Evolutionary conservation across 192 early-diverging fungal species (phyloP), one percentile per base, ranked within the genome.

Genomic region (Rhizophagus prolifer): DNA sequence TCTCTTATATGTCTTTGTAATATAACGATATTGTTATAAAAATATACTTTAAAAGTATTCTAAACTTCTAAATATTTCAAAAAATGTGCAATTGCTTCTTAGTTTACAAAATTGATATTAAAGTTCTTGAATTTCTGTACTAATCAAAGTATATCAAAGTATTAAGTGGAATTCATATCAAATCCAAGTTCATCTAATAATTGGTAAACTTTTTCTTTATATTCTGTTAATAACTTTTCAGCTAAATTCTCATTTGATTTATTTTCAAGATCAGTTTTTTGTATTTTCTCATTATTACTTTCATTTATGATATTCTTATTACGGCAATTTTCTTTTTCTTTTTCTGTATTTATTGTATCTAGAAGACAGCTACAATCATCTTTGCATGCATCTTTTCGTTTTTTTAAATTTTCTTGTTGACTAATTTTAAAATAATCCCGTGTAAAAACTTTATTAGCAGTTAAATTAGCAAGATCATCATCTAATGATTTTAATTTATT

Each of bases 401-500:
- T 69, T 69, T 44, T 34, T 23, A 26, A 6, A 14, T 14, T 38
- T 5, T 38, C 31, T 6, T 44, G 19, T 69, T 38, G 30, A 34
- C 9, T 28, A 31, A 2, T 6, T 72, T 58, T 30, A 72, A 72
- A 58, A 72, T 72, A 72, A n/a, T 58, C 47, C 59, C 26, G 50
- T 28, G 70, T 72, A 38, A 72, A 72, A 58, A 58, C 26, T 34
- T 47, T 72, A 30, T 72, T 54, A 1, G 38, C 50, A 10, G 70
- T 58, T 19, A 72, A 34, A 58, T 72, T 58, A 25, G 47, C 23
- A 72, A 72, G 70, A 19, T 59, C 50, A 30, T 28, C 23, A 59
- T 72, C 70, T 72, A 72, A 72, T 21, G 26, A 50, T 72, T 72
- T 36, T 41, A 67, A 41, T 67, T n/a, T 41, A 21, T 67, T 28